Evolutionary conservation across 2,329 filamentous ascomycete genomes (phyloP).

Genomic region (Ampelomyces quisqualis): DNA sequence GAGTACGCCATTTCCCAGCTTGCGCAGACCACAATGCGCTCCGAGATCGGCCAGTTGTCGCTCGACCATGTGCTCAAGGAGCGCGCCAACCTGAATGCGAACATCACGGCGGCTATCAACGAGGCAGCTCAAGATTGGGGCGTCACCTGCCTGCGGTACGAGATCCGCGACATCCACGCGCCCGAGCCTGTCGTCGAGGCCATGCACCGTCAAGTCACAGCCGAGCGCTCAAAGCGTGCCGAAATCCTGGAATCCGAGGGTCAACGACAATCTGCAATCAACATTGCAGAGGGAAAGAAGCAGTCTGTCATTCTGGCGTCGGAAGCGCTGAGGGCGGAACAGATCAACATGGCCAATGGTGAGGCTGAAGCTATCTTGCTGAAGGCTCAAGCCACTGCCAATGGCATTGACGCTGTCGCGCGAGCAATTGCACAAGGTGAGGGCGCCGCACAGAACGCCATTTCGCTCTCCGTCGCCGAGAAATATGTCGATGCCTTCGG

Average conservation of each 20-base stretch:
- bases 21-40: conserved; percentile 98
- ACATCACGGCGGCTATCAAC: conserved; percentile 99
- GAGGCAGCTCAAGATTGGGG: conserved; percentile 97
- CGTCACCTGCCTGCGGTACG: conserved; percentile 92
- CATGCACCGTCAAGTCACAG: conserved; percentile 98
- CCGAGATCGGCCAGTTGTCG: conserved; percentile 92
- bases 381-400: conserved; percentile 81
- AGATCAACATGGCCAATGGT: conserved; percentile 89
- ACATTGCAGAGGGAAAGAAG: conserved; percentile 96
- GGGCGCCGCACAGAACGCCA: conserved; percentile 74
- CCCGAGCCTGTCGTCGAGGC: conserved; percentile 90
- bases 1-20: conserved; percentile 98
- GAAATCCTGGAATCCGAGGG: conserved; percentile 97
- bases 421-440: conserved; percentile 71
- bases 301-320: conserved; percentile 95
- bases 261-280: conserved; percentile 95
- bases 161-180: conserved; percentile 97
- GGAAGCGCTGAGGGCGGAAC: conserved; percentile 83
- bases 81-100: conserved; percentile 90
- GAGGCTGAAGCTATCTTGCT: conserved; percentile 91
- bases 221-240: conserved; percentile 93
- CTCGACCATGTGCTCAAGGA: conserved; percentile 98
- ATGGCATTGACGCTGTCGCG: conserved; percentile 84
- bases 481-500: conserved; percentile 97
- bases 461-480: conserved; percentile 88